Evolutionary conservation across 257 asterid species (phyloP).

Genomic region (Agastache rugosa): DNA sequence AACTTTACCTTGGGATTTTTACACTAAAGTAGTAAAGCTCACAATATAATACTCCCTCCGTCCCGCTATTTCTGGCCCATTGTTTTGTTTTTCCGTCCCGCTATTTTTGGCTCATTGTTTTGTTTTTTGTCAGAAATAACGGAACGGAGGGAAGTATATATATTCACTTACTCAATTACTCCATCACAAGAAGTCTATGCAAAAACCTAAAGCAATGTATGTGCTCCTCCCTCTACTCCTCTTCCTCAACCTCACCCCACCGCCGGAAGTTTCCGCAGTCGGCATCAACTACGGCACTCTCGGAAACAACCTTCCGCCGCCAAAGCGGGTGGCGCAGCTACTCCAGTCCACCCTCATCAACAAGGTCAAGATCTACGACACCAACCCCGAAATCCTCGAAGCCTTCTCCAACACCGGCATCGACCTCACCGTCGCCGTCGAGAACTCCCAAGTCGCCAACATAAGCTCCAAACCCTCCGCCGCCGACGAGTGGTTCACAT

Average conservation of each 20-base stretch:
- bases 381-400: constrained; percentile 63
- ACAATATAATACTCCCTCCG: too few relatives aligned
- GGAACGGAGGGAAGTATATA: too few relatives aligned
- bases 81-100: too few relatives aligned
- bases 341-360: constrained; percentile 63
- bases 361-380: constrained; percentile 69
- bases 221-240: constrained; percentile 30
- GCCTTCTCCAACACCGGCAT: constrained; percentile 74
- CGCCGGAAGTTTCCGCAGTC: constrained; percentile 37
- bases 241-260: constrained; percentile 29
- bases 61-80: too few relatives aligned
- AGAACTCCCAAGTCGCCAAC: constrained; percentile 55
- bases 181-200: neutral
- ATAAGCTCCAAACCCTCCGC: constrained; percentile 46
- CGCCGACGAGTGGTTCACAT: constrained; percentile 56
- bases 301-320: constrained; percentile 76
- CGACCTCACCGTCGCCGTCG: constrained; percentile 63
- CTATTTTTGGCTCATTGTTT: too few relatives aligned
- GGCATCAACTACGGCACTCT: constrained; percentile 74
- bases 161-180: neutral
- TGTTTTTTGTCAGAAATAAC: too few relatives aligned
- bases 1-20: too few relatives aligned
- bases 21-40: too few relatives aligned
- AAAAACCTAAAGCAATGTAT: constrained; percentile 30
- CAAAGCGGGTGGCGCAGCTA: constrained; percentile 64